Evolutionary conservation across 768 basidiomycete species (phyloP), one percentile per base, ranked within the genome.

Genomic region (Mycena chlorophos): DNA sequence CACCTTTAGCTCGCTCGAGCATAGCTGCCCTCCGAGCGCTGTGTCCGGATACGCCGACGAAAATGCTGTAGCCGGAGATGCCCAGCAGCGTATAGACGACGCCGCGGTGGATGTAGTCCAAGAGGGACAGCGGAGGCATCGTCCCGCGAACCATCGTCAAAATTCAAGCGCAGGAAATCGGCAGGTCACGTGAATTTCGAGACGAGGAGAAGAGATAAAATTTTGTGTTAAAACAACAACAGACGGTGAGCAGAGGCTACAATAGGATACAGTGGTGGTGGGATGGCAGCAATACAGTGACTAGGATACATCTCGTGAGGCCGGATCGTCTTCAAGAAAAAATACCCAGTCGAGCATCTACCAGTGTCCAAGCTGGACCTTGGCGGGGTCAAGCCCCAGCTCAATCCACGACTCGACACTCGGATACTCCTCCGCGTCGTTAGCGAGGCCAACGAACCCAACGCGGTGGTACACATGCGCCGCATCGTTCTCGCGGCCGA

Each of bases 311-410:
- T n/a, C n/a, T n/a, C n/a, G n/a, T n/a, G n/a, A n/a, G n/a, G n/a
- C n/a, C n/a, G n/a, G n/a, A n/a, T n/a, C n/a, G 13, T 22, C 37
- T 22, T 23, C 17, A 8, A 34, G 17, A 17, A 34, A 34, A 34
- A 34, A 34, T 8, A 34, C n/a, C n/a, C n/a, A n/a, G n/a, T n/a
- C n/a, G n/a, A 34, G 26, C 26, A 20, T 53, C 75, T 71, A 90
- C 88, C 89, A 91, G 63, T 87, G 84, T 1, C 89, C 89, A 16
- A 87, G 74, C 2, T 70, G 58, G 20, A 85, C 79, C 28, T 51
- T 60, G 22, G 53, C 51, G 48, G 64, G 68, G 54, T 76, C 71
- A 53, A 82, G 82, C 8, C 84, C 83, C 40, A 83, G 66, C 55
- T 85, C 84, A 4, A 80, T 54, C 81, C 82, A 85, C 20, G 70